Base-by-base conservation (phyloP, 441 rosid genomes). In the Arabidopsis lyrata region DNA sequence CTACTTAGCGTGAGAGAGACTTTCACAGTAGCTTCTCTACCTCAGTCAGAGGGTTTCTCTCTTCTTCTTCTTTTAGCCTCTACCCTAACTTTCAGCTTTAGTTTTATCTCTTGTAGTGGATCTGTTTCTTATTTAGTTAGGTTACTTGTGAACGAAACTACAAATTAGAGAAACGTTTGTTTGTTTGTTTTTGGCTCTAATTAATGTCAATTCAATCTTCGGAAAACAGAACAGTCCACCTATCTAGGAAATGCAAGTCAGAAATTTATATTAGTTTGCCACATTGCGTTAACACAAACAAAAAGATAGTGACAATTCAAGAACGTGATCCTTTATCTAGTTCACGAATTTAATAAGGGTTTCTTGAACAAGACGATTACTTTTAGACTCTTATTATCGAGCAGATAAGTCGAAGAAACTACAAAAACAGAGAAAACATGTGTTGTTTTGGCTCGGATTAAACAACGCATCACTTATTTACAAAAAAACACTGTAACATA, bases 1-100 rank as follows among this genome's bases (percentile, higher is more conserved):
- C 16, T 76, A 76, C 79, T 44, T 76, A 35, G 75, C 71, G 10
- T 61, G 57, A 68, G 12, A 31, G 10, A 42, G n/a, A 47, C 34
- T 2, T 16, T 5, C 14, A 14, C 5, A 6, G 13, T 2, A 34
- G 18, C 48, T 11, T 27, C 24, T 16, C 65, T 68, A 2, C 15
- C 8, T 36, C 48, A 11, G 0, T 7, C 54, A 2, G 29, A 61
- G 73, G 16, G 70, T 45, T 36, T 55, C 7, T 55, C 12, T 36
- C 10, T 53, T 38, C 8, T 32, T 31, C 22, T 62, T 35, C 2
- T 12, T 8, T 27, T 66, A 39, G 48, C 32, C 8, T 4, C 10
- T 39, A 29, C 18, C 5, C 60, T 74, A 54, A 22, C 38, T 63
- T 35, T 47, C n/a, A 62, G 39, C 42, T 24, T 24, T 60, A 68